These are phyloP conservation scores for Metschnikowia cubensis DNA, from an alignment of 805 yeast genomes.

Conservation along the genomic window DNA sequence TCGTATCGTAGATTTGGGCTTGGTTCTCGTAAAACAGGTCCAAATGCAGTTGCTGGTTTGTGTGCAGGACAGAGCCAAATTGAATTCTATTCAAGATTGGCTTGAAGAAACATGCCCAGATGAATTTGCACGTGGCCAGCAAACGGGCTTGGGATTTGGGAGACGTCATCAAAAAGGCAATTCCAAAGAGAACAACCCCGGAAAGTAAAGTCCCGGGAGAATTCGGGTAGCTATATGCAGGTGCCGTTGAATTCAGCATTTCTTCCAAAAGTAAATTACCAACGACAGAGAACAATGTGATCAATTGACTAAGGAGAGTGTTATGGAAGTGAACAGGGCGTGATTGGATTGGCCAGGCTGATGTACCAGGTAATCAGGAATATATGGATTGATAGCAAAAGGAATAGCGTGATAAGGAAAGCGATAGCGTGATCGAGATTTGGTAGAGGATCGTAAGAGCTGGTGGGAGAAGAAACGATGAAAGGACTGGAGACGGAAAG, in stretches of 20 bases:
- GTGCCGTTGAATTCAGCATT: not conserved
- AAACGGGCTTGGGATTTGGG: conserved; percentile 7
- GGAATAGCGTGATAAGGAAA: no score
- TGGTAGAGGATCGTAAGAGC: no score
- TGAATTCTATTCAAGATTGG: conserved; percentile 41
- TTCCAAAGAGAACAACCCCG: not conserved
- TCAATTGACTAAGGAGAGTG: not conserved
- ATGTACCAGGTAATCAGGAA: no score
- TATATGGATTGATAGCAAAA: no score
- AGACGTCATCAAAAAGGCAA: not conserved
- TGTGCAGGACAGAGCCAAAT: conserved; percentile 6
- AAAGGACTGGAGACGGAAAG: no score
- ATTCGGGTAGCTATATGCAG: not conserved
- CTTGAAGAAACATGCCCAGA: conserved; percentile 55
- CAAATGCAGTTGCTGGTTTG: conserved; percentile 48
- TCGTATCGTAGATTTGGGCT: conserved; percentile 71
- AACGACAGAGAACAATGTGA: not conserved
- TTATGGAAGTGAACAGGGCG: no score
- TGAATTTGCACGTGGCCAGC: conserved; percentile 29
- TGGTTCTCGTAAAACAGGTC: conserved; percentile 74
- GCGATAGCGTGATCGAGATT: no score
- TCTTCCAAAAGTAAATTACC: not conserved
- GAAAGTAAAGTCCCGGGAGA: not conserved
- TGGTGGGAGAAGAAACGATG: no score
- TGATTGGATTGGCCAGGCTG: no score